Evolutionary conservation across 2,329 filamentous ascomycete species (phyloP).

Genomic region (Cladorrhinum sp.): DNA sequence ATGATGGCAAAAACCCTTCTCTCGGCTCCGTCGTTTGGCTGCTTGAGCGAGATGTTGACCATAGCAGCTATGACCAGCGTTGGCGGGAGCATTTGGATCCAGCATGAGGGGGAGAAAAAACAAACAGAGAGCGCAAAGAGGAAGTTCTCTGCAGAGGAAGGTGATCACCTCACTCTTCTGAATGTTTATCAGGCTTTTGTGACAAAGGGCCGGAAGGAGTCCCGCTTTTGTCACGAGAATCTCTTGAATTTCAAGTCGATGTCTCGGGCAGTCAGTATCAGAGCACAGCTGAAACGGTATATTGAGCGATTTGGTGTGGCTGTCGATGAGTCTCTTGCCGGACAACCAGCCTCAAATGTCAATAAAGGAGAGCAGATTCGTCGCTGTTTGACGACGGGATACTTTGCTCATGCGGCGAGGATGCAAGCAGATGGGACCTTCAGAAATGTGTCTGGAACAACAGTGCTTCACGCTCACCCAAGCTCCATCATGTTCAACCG

Average conservation of each 20-base stretch:
- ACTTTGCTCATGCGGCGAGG: constrained; percentile 87
- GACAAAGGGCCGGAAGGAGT: constrained; percentile 75
- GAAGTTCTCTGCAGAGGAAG: constrained; percentile 88
- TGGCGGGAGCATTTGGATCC: constrained; percentile 78
- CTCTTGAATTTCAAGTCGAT: constrained; percentile 83
- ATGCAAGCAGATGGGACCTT: constrained; percentile 95
- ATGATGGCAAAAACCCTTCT: constrained; percentile 93
- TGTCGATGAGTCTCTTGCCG: constrained; percentile 60
- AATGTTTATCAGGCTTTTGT: constrained; percentile 93
- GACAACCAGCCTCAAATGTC: constrained; percentile 32
- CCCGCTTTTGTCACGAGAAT: constrained; percentile 84
- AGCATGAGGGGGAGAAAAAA: constrained; percentile 74
- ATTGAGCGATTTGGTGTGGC: constrained; percentile 79
- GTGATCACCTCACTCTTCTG: constrained; percentile 86
- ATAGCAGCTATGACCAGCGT: constrained; percentile 93
- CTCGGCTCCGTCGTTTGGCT: constrained; percentile 69
- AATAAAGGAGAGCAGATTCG: constrained; percentile 68
- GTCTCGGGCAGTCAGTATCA: constrained; percentile 77
- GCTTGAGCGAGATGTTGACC: constrained; percentile 79
- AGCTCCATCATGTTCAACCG: constrained; percentile 94
- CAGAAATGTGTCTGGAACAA: constrained; percentile 75
- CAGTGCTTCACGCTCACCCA: constrained; percentile 80
- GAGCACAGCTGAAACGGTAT: constrained; percentile 81
- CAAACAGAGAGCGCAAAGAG: constrained; percentile 69
- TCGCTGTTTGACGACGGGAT: constrained; percentile 82